Evolutionary conservation across 2,329 filamentous ascomycete genomes (phyloP), one percentile per base, ranked within the genome.

Genomic region (Colletotrichum costaricense): DNA sequence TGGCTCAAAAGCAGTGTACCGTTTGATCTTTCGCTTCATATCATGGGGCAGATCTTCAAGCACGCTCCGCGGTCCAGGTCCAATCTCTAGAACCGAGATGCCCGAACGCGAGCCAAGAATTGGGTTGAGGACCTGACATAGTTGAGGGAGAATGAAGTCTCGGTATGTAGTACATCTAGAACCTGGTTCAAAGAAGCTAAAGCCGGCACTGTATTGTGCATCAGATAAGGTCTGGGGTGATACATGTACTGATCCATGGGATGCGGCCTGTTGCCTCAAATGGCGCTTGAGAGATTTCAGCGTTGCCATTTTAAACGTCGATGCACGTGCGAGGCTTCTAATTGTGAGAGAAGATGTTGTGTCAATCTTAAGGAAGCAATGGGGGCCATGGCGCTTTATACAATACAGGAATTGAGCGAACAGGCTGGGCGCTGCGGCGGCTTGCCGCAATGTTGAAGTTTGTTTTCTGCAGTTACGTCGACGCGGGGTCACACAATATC

Each of bases 1-100:
- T 1, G 87, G 87, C 77, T 92, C 89, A 70, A 87, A 88, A 24
- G 89, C 89, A 72, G 78, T 77, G 76, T 92, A 92, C 76, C 60
- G 85, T 8, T n/a, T 81, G 69, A 92, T 79, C 59, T 84, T 87
- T 5, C 75, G 76, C 79, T 83, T 85, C 49, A 86, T 62, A 74
- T 33, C 35, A 9, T 38, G 16, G 3, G 89, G 87, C 22, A 92
- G 80, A 77, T 83, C 63, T 68, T 81, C 86, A 60, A 92, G 81
- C 7, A 92, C 76, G 76, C 84, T 91, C 78, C 85, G 82, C 0
- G 88, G 86, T 9, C 90, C 90, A 0, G 91, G 88, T 75, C 89
- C 89, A 63, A 92, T 87, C 76, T 92, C 91, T 6, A 92, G 82
- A 19, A 87, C 84, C 4, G 89, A 91, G 73, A 92, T 79, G 14